Evolutionary conservation across 2,329 filamentous ascomycete species (phyloP), one percentile per base, ranked within the genome.

Genomic region (Penicillium sp.): DNA sequence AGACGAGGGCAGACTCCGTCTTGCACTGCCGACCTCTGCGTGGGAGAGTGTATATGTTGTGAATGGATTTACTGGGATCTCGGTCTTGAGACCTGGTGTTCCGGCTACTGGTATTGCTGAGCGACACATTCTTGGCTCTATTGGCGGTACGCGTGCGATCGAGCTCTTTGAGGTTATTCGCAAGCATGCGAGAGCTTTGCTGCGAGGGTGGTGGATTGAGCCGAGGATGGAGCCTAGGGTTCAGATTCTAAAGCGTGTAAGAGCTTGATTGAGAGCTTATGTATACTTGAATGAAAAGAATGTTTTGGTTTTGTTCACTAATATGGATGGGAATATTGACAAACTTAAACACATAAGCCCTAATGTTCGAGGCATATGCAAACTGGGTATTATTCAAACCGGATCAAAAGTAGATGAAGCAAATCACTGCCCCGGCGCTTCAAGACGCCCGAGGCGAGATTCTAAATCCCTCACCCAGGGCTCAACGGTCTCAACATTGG

Each of bases 391-490:
- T 63, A 65, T 62, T 60, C 34, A 36, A 36, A 34, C 31, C 31
- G 31, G 58, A 58, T 59, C 60, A 63, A 39, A 57, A 52, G 18
- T 38, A 49, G 48, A 53, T 34, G 46, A 50, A n/a, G 40, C 34
- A 42, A 18, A 53, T 44, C 43, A 59, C 24, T 63, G 32, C 31
- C 48, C 56, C 34, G 61, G 59, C 29, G 65, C 78, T 55, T 78
- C 77, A 68, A 88, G 71, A 62, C 81, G 81, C 56, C 81, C 81
- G 71, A 97, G 81, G 73, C 89, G 88, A 65, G 80, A 83, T 76
- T 97, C 93, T 50, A 99, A 75, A 53, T 88, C 90, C 72, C 89
- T 90, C 4, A 97, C 90, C 91, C 92, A 97, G 39, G 84, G 85
- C 62, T 93, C 89, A 57, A 97, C 87, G n/a, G 89, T 82, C 64